Evolutionary conservation across 805 yeast species (phyloP), one percentile per base, ranked within the genome.

Genomic region (Sugiyamaella mastotermitis): DNA sequence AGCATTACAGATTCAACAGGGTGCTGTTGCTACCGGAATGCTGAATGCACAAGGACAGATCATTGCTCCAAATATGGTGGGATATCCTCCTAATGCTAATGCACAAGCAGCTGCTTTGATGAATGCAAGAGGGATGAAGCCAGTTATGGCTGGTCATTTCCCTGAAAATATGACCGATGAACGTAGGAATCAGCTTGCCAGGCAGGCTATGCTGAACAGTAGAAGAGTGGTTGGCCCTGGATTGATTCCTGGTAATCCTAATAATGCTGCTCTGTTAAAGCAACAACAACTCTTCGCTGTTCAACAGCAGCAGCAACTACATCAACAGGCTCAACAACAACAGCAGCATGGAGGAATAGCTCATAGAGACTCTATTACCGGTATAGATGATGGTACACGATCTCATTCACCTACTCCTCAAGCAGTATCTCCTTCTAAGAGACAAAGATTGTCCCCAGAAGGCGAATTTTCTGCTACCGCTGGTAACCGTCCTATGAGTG

Each of bases 391-490:
- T 13, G 16, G 8, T 13, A 29, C 26, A n/a, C 58, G 45, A 11
- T 48, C 48, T 24, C 54, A 51, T 17, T 57, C 60, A 13, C 56
- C 53, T 11, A 43, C 52, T 34, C 51, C 50, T 29, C 50, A 49
- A 17, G 49, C 35, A 33, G 43, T 48, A 24, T 60, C 62, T 23
- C 62, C 58, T 2, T 53, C 61, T 14, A 57, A 58, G 34, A 56
- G 60, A 22, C 66, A 58, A 35, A 56, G 60, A 9, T 58, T 57
- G 14, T 52, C 60, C 14, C 62, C 62, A 2, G 62, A 57, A 31
- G 59, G 56, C 8, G 43, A 49, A 14, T 50, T 45, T 32, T 39
- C 42, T 11, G 38, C 32, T 10, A 39, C 37, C 25, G 37, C 29
- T 11, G 36, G 19, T 3, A 30, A 31, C 23, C 40, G 44, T 23